Evolutionary conservation across 2,329 filamentous ascomycete species (phyloP), one percentile per base, ranked within the genome.

Genomic region (Fonsecaea multimorphosa): DNA sequence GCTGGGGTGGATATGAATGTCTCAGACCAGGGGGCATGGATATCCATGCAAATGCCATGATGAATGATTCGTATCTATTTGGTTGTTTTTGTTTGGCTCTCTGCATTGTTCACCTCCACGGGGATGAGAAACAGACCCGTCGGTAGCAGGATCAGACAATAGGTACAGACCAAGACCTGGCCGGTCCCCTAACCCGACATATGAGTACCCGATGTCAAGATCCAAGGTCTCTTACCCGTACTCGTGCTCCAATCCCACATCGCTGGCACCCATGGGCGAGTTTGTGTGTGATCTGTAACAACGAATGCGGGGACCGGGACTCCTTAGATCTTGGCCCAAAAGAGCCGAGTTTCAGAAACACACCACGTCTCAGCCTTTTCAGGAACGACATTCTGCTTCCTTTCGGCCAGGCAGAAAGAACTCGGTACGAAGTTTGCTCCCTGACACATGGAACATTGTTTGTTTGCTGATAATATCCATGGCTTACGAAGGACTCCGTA

Each of bases 301-400:
- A 40, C n/a, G n/a, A n/a, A 12, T 5, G 16, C 4, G 5, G 38
- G 14, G 11, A 5, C 36, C 12, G 11, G n/a, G n/a, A n/a, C n/a
- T 19, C n/a, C 38, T 8, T n/a, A 40, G 44, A 49, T 49, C 44
- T 24, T 22, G 19, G 22, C 44, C 32, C 44, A 24, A 7, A 14
- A 4, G 56, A 46, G 27, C 38, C 19, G 19, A 4, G 53, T 38
- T 16, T 51, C 56, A 49, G 29, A 51, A 46, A 58, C 40, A 58
- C 31, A 38, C 32, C 1, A 52, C 51, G 31, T 60, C 44, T 36
- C 58, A 53, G 58, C 46, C 58, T 60, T 52, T 38, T 38, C 9
- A 14, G 11, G 11, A 11, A 8, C 34, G 34, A 14, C 34, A n/a
- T n/a, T n/a, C n/a, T n/a, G n/a, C n/a, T n/a, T n/a, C n/a, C n/a